Evolutionary conservation across 306 rosid species (phyloP).

Genomic region (Dryas alaskensis): DNA sequence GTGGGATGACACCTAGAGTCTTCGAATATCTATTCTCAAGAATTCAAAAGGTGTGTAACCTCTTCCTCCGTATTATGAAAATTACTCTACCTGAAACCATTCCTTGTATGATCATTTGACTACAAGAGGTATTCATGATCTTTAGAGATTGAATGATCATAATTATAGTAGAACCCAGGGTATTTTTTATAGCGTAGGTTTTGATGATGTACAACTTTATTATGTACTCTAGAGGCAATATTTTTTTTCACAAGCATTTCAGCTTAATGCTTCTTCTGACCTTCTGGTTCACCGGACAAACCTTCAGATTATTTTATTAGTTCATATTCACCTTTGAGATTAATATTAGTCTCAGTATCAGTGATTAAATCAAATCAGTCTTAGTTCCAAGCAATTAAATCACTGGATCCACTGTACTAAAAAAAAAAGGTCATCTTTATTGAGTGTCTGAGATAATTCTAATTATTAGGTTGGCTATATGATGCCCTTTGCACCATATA

Average conservation of each 20-base stretch:
- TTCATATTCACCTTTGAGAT: background rate
- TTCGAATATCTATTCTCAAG: conserved; percentile 88
- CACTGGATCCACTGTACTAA: no score
- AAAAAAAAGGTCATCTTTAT: background rate
- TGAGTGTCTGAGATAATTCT: background rate
- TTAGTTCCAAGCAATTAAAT: background rate
- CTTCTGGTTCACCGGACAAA: background rate
- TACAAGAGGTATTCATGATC: background rate
- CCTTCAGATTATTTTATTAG: background rate
- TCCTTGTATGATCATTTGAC: conserved; percentile 1
- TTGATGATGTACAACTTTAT: background rate
- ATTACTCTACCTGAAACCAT: background rate
- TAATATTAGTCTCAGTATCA: background rate
- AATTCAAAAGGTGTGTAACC: conserved; percentile 76
- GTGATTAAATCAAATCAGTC: background rate
- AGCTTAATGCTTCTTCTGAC: background rate
- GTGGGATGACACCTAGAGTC: conserved; percentile 99
- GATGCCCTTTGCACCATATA: background rate
- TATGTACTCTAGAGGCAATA: background rate
- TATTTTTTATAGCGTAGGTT: conserved; percentile 1
- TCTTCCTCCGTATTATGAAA: background rate
- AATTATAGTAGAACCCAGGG: background rate
- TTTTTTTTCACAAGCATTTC: background rate
- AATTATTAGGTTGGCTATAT: background rate
- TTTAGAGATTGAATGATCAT: background rate